Evolutionary conservation across 2,329 filamentous ascomycete genomes (phyloP), one percentile per base, ranked within the genome.

Genomic region (Colletotrichum sp.): DNA sequence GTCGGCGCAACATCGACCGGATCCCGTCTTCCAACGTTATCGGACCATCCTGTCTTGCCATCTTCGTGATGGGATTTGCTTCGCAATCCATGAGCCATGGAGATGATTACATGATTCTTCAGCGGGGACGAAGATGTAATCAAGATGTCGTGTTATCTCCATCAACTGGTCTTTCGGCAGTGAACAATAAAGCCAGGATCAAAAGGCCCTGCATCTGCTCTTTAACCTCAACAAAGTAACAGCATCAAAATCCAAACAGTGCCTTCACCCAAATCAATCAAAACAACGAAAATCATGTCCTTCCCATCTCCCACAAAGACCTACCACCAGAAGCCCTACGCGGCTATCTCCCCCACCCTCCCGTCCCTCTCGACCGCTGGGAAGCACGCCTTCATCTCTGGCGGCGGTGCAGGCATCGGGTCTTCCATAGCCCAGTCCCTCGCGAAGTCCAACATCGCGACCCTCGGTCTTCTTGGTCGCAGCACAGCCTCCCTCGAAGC

Each of bases 341-440:
- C 79, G 0, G 70, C 77, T 21, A 79, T 83, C 54, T 75, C 76
- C 34, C 79, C 81, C 1, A 33, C 63, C 1, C 77, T 77, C 2
- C 77, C 79, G 0, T 70, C 79, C 27, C 78, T 84, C 4, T 78
- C 72, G 1, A 75, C 76, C 1, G 65, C 80, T 11, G 84, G 81
- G 55, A 89, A 88, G 76, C 86, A 83, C 1, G 87, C 90, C 57
- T 72, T 90, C 34, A 86, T 90, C 61, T 90, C 89, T 2, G 89
- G 88, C n/a, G 89, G 88, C 18, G 88, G 88, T 7, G 85, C 87
- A 62, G 87, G 87, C 0, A 85, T 89, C 62, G 87, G 87, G 1
- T 84, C 83, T n/a, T 84, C 82, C 2, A 85, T 87, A 71, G 82
- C 85, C 18, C 79, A 79, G 31, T 80, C 81, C 55, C 86, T 86